Base-by-base conservation (phyloP, 2,329 filamentous ascomycete species). In the Claviceps purpurea region DNA sequence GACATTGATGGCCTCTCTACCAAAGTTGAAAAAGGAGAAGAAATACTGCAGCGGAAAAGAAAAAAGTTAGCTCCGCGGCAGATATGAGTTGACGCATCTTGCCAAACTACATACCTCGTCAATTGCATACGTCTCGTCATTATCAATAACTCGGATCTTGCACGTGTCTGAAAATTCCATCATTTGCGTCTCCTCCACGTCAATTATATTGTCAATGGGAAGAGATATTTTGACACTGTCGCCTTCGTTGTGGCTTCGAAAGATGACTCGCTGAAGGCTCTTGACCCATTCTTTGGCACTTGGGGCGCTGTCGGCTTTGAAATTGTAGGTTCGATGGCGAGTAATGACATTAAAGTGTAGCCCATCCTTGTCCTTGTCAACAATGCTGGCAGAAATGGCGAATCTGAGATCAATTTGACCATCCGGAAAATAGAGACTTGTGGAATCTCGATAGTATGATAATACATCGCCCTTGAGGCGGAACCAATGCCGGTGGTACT, bases 231-330 rank as follows among this genome's bases (percentile, higher is more conserved):
- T 97, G 65, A 98, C 88, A 63, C 90, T 95, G 64, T 96, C 90
- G 10, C 93, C 91, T 56, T 96, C 91, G 62, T 97, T 97, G 68
- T 94, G 90, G 11, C 89, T 91, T 49, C 90, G 79, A 64, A 97
- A 97, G 53, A 97, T 96, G 59, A 95, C 90, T 54, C 93, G 87
- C 63, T 96, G 91, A 26, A 98, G 73, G 50, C 87, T 82, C 68
- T 93, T 93, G 46, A 96, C 90, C 93, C 93, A 98, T 72, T 97
- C 93, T 65, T 89, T 93, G 11, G 93, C 93, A 63, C 87, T 95
- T 4, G 83, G 77, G 1, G 80, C 76, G 63, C 88, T 96, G 64
- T 98, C 93, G 40, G 91, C 93, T 61, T 81, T 82, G 72, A 97
- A 94, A 61, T 89, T 78, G 68, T 93, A 95, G 1, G 81, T 89